A percentile compares a stretch with the other conserved stretches of the same genome.
Conservation (phyloP, 192 early-diverging fungal genomes). For the Coemansia sp. region DNA sequence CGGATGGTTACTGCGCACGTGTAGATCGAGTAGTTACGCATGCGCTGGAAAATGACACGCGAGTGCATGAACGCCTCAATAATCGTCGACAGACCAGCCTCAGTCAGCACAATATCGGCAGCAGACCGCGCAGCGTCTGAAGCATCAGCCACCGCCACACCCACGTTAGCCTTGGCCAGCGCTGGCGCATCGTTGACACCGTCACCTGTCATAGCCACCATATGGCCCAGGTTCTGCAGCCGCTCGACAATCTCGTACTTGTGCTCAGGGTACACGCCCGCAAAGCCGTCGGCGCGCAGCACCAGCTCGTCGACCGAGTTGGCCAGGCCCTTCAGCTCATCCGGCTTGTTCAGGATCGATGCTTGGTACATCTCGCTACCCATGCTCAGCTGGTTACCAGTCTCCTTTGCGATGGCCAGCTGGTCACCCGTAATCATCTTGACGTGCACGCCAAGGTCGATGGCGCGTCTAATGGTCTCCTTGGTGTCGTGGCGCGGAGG, state of each 20-base stretch:
- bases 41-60: constrained; percentile 94
- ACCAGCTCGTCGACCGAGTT: constrained; percentile 62
- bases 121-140: constrained; percentile 77
- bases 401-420: constrained; percentile 85
- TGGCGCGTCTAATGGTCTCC: constrained; percentile 75
- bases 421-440: constrained; percentile 97
- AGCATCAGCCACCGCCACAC: constrained; percentile 73
- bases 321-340: constrained; percentile 58
- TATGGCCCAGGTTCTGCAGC: constrained; percentile 66
- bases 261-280: constrained; percentile 67
- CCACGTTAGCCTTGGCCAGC: constrained; percentile 69
- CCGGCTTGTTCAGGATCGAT: constrained; percentile 63
- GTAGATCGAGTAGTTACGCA: constrained; percentile 90
- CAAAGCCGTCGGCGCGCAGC: constrained; percentile 65
- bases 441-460: constrained; percentile 75
- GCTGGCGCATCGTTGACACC: constrained; percentile 75
- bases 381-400: constrained; percentile 65
- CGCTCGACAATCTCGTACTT: constrained; percentile 72
- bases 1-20: constrained; percentile 86
- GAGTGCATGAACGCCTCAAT: constrained; percentile 90
- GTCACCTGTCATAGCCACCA: constrained; percentile 74
- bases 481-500: constrained; percentile 77
- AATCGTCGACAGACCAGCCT: constrained; percentile 80
- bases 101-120: constrained; percentile 75
- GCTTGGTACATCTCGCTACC: constrained; percentile 73